Evolutionary conservation across 495 filamentous ascomycete species (phyloP).

Genomic region (Aspergillus diversus): DNA sequence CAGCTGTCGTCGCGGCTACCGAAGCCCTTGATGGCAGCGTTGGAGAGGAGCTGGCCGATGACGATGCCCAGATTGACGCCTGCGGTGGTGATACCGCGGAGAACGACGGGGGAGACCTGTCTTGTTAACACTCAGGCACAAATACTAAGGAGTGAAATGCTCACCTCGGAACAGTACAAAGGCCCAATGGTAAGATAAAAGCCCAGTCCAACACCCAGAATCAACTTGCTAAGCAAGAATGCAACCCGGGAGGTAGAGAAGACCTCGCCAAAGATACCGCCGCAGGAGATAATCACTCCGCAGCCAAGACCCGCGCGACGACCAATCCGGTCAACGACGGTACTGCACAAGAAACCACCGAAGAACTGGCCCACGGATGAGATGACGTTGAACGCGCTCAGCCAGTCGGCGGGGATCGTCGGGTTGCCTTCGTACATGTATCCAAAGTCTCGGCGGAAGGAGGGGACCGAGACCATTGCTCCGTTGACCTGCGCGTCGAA

Average conservation of each 20-base stretch:
- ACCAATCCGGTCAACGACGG: slow-evolving; percentile 31
- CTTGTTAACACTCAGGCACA: not conserved
- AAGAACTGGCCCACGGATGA: slow-evolving; percentile 35
- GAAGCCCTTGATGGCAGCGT: slow-evolving; percentile 40
- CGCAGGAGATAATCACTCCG: slow-evolving; percentile 27
- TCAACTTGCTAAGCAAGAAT: slow-evolving; percentile 37
- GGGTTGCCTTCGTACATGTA: slow-evolving; percentile 33
- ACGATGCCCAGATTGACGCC: slow-evolving; percentile 43
- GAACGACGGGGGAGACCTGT: slow-evolving; percentile 37
- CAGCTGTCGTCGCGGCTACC: slow-evolving; percentile 32
- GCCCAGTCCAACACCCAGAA: slow-evolving; percentile 37
- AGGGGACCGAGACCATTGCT: slow-evolving; percentile 36
- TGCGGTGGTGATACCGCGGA: slow-evolving; percentile 42
- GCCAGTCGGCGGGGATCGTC: slow-evolving; percentile 41
- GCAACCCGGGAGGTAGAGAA: slow-evolving; percentile 25
- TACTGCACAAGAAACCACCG: slow-evolving; percentile 38
- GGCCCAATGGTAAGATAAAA: slow-evolving; percentile 41
- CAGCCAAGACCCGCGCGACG: slow-evolving; percentile 23
- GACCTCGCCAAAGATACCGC: slow-evolving; percentile 36
- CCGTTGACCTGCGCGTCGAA: slow-evolving; percentile 48
- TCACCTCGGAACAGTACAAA: slow-evolving; percentile 35
- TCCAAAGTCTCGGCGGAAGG: slow-evolving; percentile 42
- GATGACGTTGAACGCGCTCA: slow-evolving; percentile 38
- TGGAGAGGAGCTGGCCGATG: slow-evolving; percentile 40
- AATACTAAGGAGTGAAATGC: no score